phyloP scores from a whole-genome alignment of 1,284 basidiomycete species.

The Phellopilus nigrolimitatus region DNA sequence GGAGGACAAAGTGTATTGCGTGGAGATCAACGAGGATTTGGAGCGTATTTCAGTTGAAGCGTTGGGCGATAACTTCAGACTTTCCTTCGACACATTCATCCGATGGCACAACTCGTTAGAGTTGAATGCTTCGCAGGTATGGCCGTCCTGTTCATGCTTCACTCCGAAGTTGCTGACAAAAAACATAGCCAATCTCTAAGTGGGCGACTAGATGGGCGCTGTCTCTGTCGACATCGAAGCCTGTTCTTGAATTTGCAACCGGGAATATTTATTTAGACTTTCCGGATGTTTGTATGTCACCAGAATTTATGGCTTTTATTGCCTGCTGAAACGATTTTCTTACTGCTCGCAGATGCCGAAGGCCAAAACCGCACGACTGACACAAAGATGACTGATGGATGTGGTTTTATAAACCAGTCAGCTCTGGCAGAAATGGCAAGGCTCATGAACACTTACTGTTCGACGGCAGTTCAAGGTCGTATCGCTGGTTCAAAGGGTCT shows the following conservation, averaged over 20 bases:
- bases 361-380: conserved; percentile 44
- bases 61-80: conserved; percentile 44
- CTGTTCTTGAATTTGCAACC: conserved; percentile 47
- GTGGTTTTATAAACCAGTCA: conserved; percentile 61
- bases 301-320: conserved; percentile 6
- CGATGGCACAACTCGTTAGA: conserved; percentile 58
- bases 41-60: conserved; percentile 28
- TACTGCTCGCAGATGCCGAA: conserved; percentile 31
- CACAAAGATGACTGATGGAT: conserved; percentile 66
- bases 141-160: conserved; percentile 2
- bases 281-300: conserved; percentile 32
- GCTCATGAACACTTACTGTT: conserved; percentile 37
- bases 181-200: conserved; percentile 55
- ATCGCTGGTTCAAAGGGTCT: conserved; percentile 66
- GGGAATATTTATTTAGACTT: conserved; percentile 43
- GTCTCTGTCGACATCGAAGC: conserved; percentile 60
- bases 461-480: conserved; percentile 65
- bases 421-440: conserved; percentile 37
- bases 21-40: conserved; percentile 50
- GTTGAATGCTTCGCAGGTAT: conserved; percentile 54
- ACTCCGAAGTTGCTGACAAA: neutral
- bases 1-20: conserved; percentile 51
- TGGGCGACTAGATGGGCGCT: conserved; percentile 62
- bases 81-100: conserved; percentile 45
- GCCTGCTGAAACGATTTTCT: neutral